A percentile compares a stretch with the other conserved stretches of the same genome.
Conservation (phyloP, 2,329 filamentous ascomycete species). For the Exophiala lecanii-corni region DNA sequence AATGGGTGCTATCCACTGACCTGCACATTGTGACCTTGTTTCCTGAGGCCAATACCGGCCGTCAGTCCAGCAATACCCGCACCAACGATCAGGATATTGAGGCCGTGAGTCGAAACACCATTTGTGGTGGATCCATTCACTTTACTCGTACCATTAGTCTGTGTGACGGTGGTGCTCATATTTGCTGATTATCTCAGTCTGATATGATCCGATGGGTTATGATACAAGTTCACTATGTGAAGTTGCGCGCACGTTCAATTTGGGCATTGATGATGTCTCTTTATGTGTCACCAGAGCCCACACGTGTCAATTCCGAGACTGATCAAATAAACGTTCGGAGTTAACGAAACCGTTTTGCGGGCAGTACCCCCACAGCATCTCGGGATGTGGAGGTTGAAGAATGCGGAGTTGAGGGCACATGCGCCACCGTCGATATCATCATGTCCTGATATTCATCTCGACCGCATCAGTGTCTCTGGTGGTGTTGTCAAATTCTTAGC, state of each 20-base stretch:
- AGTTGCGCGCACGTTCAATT: too few relatives aligned
- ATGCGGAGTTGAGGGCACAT: too few relatives aligned
- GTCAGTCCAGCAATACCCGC: slow-evolving; percentile 35
- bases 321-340: too few relatives aligned
- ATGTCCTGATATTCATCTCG: too few relatives aligned
- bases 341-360: too few relatives aligned
- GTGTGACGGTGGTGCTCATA: neutral
- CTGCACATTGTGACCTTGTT: slow-evolving; percentile 37
- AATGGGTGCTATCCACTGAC: neutral
- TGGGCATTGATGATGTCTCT: too few relatives aligned
- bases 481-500: too few relatives aligned
- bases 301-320: too few relatives aligned
- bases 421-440: too few relatives aligned
- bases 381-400: neutral
- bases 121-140: neutral
- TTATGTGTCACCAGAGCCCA: too few relatives aligned
- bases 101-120: neutral
- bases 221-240: too few relatives aligned
- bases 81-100: slow-evolving; percentile 33
- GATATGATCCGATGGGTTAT: neutral
- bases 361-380: neutral
- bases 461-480: too few relatives aligned
- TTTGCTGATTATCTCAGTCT: neutral
- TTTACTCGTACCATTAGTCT: neutral
- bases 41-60: slow-evolving; percentile 38